These are phyloP conservation scores for Hyphodiscus hymeniophilus DNA, from an alignment of 495 filamentous ascomycete genomes.

Conservation along the genomic window DNA sequence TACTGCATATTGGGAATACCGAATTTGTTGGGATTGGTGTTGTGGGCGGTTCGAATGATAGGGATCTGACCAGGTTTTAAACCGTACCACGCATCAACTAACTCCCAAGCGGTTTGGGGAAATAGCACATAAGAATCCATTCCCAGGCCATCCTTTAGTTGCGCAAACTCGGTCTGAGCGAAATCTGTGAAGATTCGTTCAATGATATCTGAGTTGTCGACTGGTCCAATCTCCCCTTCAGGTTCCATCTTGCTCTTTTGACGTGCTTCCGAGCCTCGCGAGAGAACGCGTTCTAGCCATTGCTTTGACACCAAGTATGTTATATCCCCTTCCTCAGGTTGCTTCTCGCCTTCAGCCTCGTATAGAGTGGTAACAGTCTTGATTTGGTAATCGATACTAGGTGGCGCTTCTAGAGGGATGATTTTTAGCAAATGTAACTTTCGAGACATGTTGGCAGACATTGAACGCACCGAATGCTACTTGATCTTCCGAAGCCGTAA, in stretches of 20 bases:
- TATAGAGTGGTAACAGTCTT: conserved; percentile 57
- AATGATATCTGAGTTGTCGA: conserved; percentile 77
- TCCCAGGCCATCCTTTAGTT: conserved; percentile 64
- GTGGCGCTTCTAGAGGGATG: conserved; percentile 28
- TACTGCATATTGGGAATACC: conserved; percentile 61
- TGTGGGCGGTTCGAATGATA: conserved; percentile 70
- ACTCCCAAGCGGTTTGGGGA: conserved; percentile 70
- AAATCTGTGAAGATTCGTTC: conserved; percentile 37
- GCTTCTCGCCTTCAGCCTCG: conserved; percentile 38
- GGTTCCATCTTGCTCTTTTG: conserved; percentile 50
- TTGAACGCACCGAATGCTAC: conserved; percentile 11
- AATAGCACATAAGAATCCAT: conserved; percentile 68
- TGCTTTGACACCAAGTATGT: conserved; percentile 69
- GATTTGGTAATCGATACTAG: conserved; percentile 77
- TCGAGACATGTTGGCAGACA: too few relatives aligned
- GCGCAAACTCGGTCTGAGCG: conserved; percentile 51
- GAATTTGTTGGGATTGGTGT: conserved; percentile 52
- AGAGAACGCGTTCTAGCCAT: conserved; percentile 72
- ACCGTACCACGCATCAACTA: conserved; percentile 77
- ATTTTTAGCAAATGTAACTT: not conserved
- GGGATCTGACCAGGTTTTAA: conserved; percentile 58
- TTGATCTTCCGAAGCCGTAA: not conserved
- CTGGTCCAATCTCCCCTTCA: conserved; percentile 64
- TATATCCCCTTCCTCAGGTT: conserved; percentile 57
- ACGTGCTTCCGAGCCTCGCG: conserved; percentile 50